Conservation (phyloP, 2,329 filamentous ascomycete genomes). For the Trematosphaeria pertusa region DNA sequence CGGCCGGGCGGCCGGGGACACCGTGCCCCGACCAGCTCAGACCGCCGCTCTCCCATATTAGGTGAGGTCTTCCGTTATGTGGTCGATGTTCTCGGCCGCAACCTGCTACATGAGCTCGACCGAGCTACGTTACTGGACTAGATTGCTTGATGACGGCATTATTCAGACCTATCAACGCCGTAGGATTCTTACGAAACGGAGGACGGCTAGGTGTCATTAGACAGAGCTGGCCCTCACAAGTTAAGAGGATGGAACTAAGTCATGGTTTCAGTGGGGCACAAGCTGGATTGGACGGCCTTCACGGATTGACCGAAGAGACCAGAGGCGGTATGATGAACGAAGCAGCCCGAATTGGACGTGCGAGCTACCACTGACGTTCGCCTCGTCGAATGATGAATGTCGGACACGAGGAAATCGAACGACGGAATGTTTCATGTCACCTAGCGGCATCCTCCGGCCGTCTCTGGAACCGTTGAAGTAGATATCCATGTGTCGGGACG, state of each 20-base stretch:
- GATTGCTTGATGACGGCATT: slow-evolving; percentile 14
- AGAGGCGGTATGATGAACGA: slow-evolving; percentile 13
- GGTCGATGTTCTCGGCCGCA: no score
- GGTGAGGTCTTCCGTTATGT: no score
- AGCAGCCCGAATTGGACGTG: slow-evolving; percentile 12
- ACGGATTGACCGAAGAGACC: slow-evolving; percentile 13
- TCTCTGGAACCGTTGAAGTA: no score
- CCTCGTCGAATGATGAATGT: slow-evolving; percentile 14
- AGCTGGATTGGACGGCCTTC: slow-evolving; percentile 11
- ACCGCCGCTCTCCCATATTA: no score
- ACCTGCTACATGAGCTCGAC: no score
- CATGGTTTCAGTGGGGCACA: slow-evolving; percentile 13
- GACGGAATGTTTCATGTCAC: slow-evolving; percentile 6
- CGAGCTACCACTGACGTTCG: slow-evolving; percentile 10
- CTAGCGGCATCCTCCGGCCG: no score
- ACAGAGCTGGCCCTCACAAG: slow-evolving; percentile 11
- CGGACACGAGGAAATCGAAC: slow-evolving; percentile 11
- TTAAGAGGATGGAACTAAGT: slow-evolving; percentile 17
- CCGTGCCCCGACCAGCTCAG: no score
- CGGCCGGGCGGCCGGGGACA: no score
- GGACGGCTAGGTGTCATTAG: slow-evolving; percentile 15
- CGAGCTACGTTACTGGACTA: slow-evolving; percentile 12
- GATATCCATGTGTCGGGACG: no score
- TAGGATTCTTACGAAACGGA: slow-evolving; percentile 14
- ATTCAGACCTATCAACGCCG: slow-evolving; percentile 12